A percentile compares a stretch with the other conserved stretches of the same genome.
These are phyloP conservation scores for Pontederia paniculata DNA, from an alignment of 176 grass and related monocot species.

Conservation along the genomic window DNA sequence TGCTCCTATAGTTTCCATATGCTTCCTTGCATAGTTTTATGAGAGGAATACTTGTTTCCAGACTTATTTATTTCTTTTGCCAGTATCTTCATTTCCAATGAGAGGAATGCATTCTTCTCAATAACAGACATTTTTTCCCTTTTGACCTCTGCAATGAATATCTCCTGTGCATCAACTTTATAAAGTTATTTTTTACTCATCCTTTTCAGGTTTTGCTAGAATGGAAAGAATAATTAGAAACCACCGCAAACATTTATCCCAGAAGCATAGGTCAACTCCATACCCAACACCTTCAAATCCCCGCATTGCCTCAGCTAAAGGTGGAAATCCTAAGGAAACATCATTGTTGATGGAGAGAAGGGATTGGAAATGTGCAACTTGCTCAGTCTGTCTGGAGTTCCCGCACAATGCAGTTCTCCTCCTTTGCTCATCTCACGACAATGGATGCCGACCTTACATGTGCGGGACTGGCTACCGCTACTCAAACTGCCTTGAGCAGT, in stretches of 20 bases:
- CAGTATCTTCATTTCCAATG: too few relatives aligned
- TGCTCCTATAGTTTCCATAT: too few relatives aligned
- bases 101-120: too few relatives aligned
- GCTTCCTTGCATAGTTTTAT: too few relatives aligned
- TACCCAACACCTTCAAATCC: background rate
- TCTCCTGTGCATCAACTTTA: too few relatives aligned
- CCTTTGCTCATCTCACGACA: constrained; percentile 8
- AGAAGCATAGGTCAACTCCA: constrained; percentile 2
- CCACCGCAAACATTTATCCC: background rate
- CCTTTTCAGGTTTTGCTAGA: background rate
- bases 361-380: constrained; percentile 5
- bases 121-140: too few relatives aligned
- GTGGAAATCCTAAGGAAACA: background rate
- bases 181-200: too few relatives aligned
- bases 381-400: constrained; percentile 1
- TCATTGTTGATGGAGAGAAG: background rate
- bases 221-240: constrained; percentile 2
- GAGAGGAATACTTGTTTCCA: too few relatives aligned
- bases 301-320: background rate
- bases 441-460: constrained; percentile 4
- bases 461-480: background rate
- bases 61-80: too few relatives aligned
- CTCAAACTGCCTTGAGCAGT: constrained; percentile 7
- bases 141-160: too few relatives aligned
- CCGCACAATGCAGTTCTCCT: constrained; percentile 9